Evolutionary conservation across 1,139 yeast species (phyloP), one percentile per base, ranked within the genome.

Genomic region (Kurtzmaniella quercitrusa): DNA sequence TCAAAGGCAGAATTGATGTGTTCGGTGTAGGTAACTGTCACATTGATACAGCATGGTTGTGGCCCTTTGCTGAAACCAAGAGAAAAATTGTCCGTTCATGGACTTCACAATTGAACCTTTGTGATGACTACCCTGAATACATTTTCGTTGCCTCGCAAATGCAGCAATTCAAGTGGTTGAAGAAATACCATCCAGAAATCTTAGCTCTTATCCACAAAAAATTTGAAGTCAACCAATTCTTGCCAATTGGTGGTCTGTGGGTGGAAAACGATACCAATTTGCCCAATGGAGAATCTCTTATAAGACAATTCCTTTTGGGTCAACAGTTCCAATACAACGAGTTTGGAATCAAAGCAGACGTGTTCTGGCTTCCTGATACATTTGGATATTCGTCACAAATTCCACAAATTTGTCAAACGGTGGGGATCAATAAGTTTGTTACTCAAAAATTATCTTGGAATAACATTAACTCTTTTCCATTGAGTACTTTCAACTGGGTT

Each of bases 391-490:
- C 95, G 9, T 88, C 96, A 2, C 98, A 93, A 63, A 78, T 93
- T 39, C 98, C 98, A 1, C 98, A 93, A 60, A 71, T 93, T 44
- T 88, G 96, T 60, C 86, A 91, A 44, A 65, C 79, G 16, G 91
- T 89, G 1, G 96, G 93, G 9, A 84, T 89, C 63, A 80, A 83
- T 42, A 78, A 85, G 45, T 93, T 93, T 57, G 70, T 93, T 55
- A 93, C 98, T 11, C 98, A 93, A 61, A 93, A 93, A 60, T 74
- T 93, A 49, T 85, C 95, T 1, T 93, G 98, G 98, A 93, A 91
- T 63, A 91, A 91, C 59, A 88, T 93, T 63, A 89, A 93, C 61
- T 74, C 68, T 42, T 91, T 91, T 67, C 98, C 98, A 2, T 78
- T 88, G 55, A 74, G 88, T 14, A 87, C 97, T 0, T 93, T 93